Conservation (phyloP, 2,329 filamentous ascomycete species). For the Apiospora phragmitis region DNA sequence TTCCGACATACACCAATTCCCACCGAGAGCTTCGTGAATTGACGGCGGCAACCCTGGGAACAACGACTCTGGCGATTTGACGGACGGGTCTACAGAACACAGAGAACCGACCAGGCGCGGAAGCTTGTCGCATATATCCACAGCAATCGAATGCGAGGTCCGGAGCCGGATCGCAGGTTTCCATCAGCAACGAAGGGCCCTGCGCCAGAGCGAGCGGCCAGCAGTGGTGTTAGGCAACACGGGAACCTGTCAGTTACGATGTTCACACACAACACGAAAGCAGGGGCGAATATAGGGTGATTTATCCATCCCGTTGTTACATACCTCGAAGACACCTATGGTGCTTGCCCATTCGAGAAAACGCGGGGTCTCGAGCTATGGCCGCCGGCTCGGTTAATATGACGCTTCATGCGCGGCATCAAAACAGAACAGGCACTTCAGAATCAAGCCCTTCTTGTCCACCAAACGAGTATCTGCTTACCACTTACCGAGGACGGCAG, state of each 20-base stretch:
- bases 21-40: background rate
- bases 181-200: background rate
- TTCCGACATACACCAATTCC: background rate
- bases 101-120: too few species aligned
- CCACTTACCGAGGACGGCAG: background rate
- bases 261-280: background rate
- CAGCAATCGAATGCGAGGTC: background rate
- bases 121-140: background rate
- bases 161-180: background rate
- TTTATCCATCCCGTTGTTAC: background rate
- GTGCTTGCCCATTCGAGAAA: background rate
- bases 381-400: background rate
- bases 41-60: background rate
- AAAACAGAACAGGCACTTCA: background rate
- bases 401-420: background rate
- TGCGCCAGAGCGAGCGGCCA: background rate
- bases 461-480: background rate
- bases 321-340: background rate
- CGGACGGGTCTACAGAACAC: too few species aligned
- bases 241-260: background rate
- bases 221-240: background rate
- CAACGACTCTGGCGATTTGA: background rate
- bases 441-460: background rate
- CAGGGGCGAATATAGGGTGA: background rate
- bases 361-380: background rate